A percentile compares a stretch with the other conserved stretches of the same genome.
Evolutionary conservation across 164 flowering plant genomes (phyloP).

Genomic region (Platanus orientalis): DNA sequence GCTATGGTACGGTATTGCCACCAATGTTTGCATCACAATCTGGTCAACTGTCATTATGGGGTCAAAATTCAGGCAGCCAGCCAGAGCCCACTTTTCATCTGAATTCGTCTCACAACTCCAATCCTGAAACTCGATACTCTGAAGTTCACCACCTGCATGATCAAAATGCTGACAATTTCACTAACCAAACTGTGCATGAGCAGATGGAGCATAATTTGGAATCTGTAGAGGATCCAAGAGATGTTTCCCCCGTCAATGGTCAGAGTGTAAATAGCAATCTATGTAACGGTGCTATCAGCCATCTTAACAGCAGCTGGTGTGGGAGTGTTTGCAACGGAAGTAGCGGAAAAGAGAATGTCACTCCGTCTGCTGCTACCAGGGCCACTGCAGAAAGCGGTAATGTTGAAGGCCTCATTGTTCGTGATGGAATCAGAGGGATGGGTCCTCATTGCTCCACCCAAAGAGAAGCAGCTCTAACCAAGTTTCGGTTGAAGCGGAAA

Average conservation of each 20-base stretch:
- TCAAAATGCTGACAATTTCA: constrained; percentile 21
- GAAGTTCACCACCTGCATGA: constrained; percentile 15
- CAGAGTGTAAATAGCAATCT: constrained; percentile 58
- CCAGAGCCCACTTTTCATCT: constrained; percentile 24
- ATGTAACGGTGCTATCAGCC: constrained; percentile 43
- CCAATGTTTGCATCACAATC: constrained; percentile 38
- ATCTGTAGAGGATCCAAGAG: constrained; percentile 32
- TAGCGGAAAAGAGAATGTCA: constrained; percentile 36
- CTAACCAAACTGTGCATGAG: constrained; percentile 19
- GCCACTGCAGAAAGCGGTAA: constrained; percentile 36
- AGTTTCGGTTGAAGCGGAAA: constrained; percentile 88
- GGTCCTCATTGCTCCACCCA: constrained; percentile 42
- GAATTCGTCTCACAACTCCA: constrained; percentile 28
- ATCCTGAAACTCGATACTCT: constrained; percentile 20
- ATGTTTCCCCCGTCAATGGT: constrained; percentile 41
- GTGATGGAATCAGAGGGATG: constrained; percentile 15
- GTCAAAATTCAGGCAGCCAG: constrained; percentile 31
- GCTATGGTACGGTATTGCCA: constrained; percentile 40
- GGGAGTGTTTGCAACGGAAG: constrained; percentile 46
- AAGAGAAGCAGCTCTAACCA: constrained; percentile 85
- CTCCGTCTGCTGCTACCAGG: constrained; percentile 22
- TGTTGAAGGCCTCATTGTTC: constrained; percentile 29
- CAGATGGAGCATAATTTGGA: constrained; percentile 29
- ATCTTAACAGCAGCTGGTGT: constrained; percentile 37
- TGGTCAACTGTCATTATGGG: constrained; percentile 33